Base-by-base conservation (phyloP, 2,329 filamentous ascomycete genomes). In the Clonostachys byssicola region DNA sequence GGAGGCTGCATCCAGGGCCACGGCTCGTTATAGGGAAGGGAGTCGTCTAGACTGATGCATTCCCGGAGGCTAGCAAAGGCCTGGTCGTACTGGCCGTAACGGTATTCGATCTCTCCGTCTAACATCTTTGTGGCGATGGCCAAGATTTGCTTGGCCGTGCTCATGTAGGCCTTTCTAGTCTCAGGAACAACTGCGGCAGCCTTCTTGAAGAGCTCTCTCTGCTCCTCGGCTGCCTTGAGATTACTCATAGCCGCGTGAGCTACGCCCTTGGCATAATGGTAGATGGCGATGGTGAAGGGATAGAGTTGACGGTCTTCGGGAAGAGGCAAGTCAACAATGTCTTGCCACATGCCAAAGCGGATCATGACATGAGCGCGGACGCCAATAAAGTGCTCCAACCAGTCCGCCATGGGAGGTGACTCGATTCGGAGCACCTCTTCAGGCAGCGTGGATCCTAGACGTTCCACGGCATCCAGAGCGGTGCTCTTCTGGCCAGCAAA, bases 1-100 rank as follows among this genome's bases (percentile, higher is more conserved):
- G 81, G 78, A 0, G 86, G 86, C 58, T 88, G 83, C 85, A 90
- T 89, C 86, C 86, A 90, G 0, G 83, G 84, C 86, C 86, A 89
- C 0, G 87, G 87, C 59, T 91, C 87, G 43, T 85, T 83, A 51
- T 88, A 90, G 0, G 80, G 81, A 30, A 90, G 71, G 0, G 60
- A 64, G 55, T 88, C 85, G 51, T 88, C 83, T 3, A 78, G 71
- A 2, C 65, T 58, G 20, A 88, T 80, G 0, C 85, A 75, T 10
- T 67, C 68, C 2, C 75, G 73, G 3, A 91, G 67, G 45, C 79
- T 72, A 4, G 65, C 56, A 57, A 88, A 89, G 0, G 86, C 86
- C 0, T 59, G 43, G 0, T 80, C 73, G 46, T 77, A 74, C 44
- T 85, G 75, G 0, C 74, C 75, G 4, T 71, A 70, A 2, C 88